A percentile compares a stretch with the other conserved stretches of the same genome.
Evolutionary conservation across 805 yeast species (phyloP).

Genomic region (Isabelozyma heimii): DNA sequence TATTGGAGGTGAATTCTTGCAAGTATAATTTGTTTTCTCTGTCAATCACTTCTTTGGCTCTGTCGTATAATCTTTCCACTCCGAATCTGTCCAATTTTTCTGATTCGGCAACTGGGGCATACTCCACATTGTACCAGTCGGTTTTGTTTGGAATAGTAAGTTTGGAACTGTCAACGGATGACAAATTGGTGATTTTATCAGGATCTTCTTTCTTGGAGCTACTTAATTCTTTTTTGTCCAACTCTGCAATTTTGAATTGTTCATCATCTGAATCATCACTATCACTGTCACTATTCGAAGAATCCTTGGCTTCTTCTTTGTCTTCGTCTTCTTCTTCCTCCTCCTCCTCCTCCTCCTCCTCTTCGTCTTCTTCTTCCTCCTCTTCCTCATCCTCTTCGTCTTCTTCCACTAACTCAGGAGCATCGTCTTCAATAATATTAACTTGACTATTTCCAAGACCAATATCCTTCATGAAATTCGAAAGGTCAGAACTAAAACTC

Average conservation of each 20-base stretch:
- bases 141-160: conserved; percentile 58
- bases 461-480: conserved; percentile 61
- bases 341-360: conserved; percentile 26
- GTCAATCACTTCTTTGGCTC: conserved; percentile 65
- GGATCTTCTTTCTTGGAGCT: conserved; percentile 1
- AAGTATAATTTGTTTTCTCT: conserved; percentile 69
- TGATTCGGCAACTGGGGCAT: conserved; percentile 17
- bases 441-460: conserved; percentile 52
- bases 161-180: conserved; percentile 55
- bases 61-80: conserved; percentile 56
- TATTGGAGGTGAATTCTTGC: conserved; percentile 69
- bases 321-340: conserved; percentile 18
- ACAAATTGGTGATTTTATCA: conserved; percentile 34
- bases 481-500: conserved; percentile 51
- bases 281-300: conserved; percentile 7
- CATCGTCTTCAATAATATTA: conserved; percentile 20
- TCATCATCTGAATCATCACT: conserved; percentile 16
- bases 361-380: conserved; percentile 33
- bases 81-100: conserved; percentile 51
- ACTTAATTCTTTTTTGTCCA: conserved; percentile 2
- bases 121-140: conserved; percentile 74
- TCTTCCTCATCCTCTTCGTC: conserved; percentile 37
- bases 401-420: conserved; percentile 6
- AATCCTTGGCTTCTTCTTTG: conserved; percentile 2
- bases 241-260: conserved; percentile 7